Base-by-base conservation (phyloP, 2,329 filamentous ascomycete species). In the Colletotrichum endophyticum region DNA sequence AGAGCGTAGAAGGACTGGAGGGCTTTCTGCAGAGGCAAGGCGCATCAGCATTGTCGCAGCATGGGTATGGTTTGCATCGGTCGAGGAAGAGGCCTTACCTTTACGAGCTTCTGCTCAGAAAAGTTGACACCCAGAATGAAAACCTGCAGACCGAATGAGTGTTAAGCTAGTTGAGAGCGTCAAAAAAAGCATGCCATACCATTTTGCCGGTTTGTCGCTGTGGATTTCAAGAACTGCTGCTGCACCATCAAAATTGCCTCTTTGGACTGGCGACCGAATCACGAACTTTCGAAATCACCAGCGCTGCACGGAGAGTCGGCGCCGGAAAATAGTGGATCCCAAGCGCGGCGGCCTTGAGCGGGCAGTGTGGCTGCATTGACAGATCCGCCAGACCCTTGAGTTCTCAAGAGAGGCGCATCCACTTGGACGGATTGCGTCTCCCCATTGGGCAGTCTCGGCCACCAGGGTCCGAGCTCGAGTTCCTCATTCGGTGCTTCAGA, bases 91-190 rank as follows among this genome's bases (percentile, higher is more conserved):
- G 39, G 36, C 13, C 87, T 84, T 92, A 95, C 95, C 89, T 94
- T 94, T 84, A 99, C 94, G 83, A 98, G 91, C 85, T 94, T 93
- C 82, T 89, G 87, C 87, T 98, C 96, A 81, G 92, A 88, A 88
- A 99, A 98, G 88, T 94, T 96, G 88, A 95, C 89, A 81, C 95
- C 95, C 83, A 96, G 90, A 82, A 99, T 93, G 88, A 97, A 95
- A 82, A 96, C 94, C 95, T 95, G 57, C 12, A 44, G 22, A 19
- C n/a, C 15, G 11, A 5, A 22, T 76, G 13, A 74, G 22, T 22
- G 8, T 13, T 7, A 25, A 22, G 16, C 25, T 8, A 3, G 7
- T 7, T 8, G 4, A 34, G 6, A 27, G 19, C 5, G 32, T 27
- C 13, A 8, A 9, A 6, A 7, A 13, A 2, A 2, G 53, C 7